Conservation (phyloP, 2,329 filamentous ascomycete species). For the Neonectria sp. region DNA sequence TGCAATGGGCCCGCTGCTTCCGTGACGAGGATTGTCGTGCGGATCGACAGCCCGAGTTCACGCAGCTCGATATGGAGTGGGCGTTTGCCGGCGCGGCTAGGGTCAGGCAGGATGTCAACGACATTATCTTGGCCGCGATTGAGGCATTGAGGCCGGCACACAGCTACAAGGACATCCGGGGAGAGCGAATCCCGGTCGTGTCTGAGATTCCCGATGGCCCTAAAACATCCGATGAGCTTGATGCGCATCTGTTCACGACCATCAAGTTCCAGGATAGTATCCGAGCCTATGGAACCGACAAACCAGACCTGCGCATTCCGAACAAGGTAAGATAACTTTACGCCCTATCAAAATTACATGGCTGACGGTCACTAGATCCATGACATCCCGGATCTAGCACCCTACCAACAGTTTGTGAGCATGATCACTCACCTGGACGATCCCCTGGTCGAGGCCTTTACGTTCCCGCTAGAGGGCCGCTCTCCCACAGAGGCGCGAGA, state of each 20-base stretch:
- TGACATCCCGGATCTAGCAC: constrained; percentile 71
- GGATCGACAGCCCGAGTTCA: constrained; percentile 97
- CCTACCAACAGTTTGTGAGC: constrained; percentile 74
- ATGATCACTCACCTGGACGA: constrained; percentile 81
- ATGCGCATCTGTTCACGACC: constrained; percentile 52
- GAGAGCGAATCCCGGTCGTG: constrained; percentile 52
- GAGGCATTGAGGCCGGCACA: constrained; percentile 47
- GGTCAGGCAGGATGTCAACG: constrained; percentile 55
- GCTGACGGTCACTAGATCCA: constrained; percentile 67
- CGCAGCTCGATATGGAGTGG: constrained; percentile 94
- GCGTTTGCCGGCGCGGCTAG: constrained; percentile 76
- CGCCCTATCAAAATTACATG: background rate
- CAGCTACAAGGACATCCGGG: constrained; percentile 76
- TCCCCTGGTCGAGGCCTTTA: constrained; percentile 83
- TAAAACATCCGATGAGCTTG: constrained; percentile 33
- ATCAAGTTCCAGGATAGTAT: constrained; percentile 70
- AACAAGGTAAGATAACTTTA: constrained; percentile 66
- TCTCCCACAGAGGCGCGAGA: constrained; percentile 67
- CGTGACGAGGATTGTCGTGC: constrained; percentile 94
- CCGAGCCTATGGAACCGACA: constrained; percentile 87
- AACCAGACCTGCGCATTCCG: constrained; percentile 87
- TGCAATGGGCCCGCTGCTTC: constrained; percentile 95
- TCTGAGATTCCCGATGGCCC: constrained; percentile 41
- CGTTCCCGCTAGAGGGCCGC: constrained; percentile 71
- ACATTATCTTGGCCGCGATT: constrained; percentile 52